phyloP scores from a whole-genome alignment of 2,329 filamentous ascomycete species.

The Cladorrhinum sp. region DNA sequence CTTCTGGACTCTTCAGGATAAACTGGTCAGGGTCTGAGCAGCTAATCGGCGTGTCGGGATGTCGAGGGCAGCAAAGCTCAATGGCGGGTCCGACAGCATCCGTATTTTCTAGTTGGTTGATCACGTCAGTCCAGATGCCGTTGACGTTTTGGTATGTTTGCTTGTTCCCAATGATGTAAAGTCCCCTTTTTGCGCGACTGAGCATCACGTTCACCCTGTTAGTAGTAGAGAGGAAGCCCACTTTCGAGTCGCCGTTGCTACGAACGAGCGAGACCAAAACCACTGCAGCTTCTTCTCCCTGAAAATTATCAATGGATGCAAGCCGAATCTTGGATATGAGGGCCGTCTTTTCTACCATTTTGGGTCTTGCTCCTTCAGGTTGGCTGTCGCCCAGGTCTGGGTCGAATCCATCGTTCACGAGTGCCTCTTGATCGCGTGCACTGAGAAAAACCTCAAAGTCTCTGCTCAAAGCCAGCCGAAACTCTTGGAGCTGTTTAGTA shows the following conservation, averaged over 20 bases:
- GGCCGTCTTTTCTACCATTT: conserved; percentile 38
- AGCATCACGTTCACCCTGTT: conserved; percentile 70
- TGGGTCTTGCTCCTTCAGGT: too few species aligned
- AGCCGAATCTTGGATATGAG: conserved; percentile 57
- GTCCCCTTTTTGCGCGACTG: conserved; percentile 63
- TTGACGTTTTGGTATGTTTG: too few species aligned
- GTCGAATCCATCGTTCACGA: conserved; percentile 38
- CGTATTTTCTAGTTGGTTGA: too few species aligned
- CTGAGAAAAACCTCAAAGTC: conserved; percentile 61
- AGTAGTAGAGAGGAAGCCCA: conserved; percentile 63
- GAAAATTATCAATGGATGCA: conserved; percentile 72
- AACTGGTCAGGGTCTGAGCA: too few species aligned
- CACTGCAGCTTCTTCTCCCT: conserved; percentile 72
- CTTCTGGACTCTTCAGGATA: too few species aligned
- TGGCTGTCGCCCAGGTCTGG: too few species aligned
- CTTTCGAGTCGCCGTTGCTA: conserved; percentile 57
- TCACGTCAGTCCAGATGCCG: too few species aligned
- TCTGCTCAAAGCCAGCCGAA: conserved; percentile 43
- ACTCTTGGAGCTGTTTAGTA: conserved; percentile 52
- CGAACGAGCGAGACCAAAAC: conserved; percentile 68
- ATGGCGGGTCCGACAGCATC: too few species aligned
- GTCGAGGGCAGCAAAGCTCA: too few species aligned
- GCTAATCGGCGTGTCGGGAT: too few species aligned
- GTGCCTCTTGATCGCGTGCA: conserved; percentile 58
- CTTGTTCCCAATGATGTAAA: conserved; percentile 68